A percentile compares a stretch with the other conserved stretches of the same genome.
Evolutionary conservation across 169 alveolate species (phyloP).

Genomic region (Plasmodium berghei): DNA sequence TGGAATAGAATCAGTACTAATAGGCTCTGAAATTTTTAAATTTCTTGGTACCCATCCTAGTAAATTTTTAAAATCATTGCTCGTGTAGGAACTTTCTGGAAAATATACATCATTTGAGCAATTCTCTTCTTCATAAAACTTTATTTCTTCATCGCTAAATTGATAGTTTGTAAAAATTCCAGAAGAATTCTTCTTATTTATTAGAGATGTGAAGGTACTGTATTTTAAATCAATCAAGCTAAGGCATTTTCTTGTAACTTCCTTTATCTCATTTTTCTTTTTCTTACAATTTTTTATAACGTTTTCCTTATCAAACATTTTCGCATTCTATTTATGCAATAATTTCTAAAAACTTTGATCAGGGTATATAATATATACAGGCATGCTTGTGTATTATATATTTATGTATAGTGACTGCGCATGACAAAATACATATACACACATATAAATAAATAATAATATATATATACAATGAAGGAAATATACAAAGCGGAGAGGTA

Average conservation of each 20-base stretch:
- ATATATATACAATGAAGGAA: too few species aligned
- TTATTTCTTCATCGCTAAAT: constrained; percentile 74
- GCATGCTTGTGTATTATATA: too few species aligned
- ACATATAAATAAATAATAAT: neutral
- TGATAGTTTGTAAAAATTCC: constrained; percentile 53
- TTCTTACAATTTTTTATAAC: constrained; percentile 22
- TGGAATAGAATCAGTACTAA: constrained; percentile 57
- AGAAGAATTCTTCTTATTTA: constrained; percentile 5
- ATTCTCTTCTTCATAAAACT: constrained; percentile 51
- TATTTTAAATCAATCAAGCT: constrained; percentile 39
- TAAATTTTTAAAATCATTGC: constrained; percentile 69
- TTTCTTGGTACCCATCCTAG: constrained; percentile 75
- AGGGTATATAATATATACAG: neutral
- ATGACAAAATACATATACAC: neutral
- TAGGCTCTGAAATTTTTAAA: constrained; percentile 40
- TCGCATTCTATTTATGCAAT: constrained; percentile 36
- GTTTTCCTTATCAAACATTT: constrained; percentile 38
- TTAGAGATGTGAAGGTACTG: constrained; percentile 22
- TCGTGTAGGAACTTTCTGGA: constrained; percentile 66
- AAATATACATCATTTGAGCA: constrained; percentile 14
- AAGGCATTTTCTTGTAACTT: constrained; percentile 53
- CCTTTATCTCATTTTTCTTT: constrained; percentile 40
- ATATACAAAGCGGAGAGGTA: too few species aligned
- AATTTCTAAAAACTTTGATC: neutral
- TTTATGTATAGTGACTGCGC: neutral